phyloP scores from a whole-genome alignment of 2,329 filamentous ascomycete species.

The Sporothrix globosa region DNA sequence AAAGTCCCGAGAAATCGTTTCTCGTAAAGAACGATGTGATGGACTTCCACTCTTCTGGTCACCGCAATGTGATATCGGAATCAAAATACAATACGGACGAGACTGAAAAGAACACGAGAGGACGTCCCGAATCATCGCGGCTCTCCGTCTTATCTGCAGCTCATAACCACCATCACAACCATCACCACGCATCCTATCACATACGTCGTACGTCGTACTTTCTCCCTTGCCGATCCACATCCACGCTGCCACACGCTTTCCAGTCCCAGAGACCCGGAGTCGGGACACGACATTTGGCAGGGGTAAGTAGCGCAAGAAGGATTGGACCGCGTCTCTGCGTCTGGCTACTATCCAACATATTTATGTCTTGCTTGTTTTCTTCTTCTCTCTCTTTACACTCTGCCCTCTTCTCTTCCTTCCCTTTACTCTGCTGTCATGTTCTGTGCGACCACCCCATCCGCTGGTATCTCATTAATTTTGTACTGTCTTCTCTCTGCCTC shows the following conservation, averaged over 20 bases:
- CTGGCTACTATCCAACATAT: neutral
- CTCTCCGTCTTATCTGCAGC: no score
- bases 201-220: neutral
- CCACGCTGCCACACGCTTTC: neutral
- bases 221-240: neutral
- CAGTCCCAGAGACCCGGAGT: constrained; percentile 24
- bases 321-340: neutral
- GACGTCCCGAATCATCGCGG: no score
- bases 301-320: neutral
- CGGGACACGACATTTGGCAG: constrained; percentile 24
- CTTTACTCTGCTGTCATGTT: neutral
- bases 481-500: neutral
- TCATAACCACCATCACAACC: neutral
- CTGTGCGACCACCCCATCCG: neutral
- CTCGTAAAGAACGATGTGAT: neutral
- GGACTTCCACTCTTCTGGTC: no score
- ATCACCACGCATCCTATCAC: neutral
- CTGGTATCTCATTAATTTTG: neutral
- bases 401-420: neutral
- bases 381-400: neutral
- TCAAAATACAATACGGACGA: neutral
- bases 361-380: neutral
- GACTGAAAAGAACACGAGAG: neutral
- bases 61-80: neutral
- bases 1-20: neutral